Conservation (phyloP, 176 grass and related monocot genomes). For the Aegilops bicornis region DNA sequence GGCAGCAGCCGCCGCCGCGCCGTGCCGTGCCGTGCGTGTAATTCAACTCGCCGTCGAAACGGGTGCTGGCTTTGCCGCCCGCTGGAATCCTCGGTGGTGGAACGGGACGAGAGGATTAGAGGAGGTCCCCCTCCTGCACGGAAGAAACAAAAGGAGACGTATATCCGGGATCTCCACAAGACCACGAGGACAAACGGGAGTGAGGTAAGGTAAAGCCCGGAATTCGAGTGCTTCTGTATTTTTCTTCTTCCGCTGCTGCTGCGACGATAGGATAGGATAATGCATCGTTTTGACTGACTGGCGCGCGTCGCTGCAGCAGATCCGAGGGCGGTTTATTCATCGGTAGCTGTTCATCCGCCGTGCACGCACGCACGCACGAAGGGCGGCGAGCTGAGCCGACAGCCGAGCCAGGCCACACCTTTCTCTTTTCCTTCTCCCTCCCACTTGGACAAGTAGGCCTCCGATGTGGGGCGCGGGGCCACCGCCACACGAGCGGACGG, state of each 20-base stretch:
- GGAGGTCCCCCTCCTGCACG: background rate
- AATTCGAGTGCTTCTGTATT: background rate
- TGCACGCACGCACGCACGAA: background rate
- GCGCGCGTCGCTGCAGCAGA: background rate
- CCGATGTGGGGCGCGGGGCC: no score
- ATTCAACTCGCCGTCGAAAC: background rate
- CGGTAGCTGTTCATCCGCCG: slow-evolving; percentile 5
- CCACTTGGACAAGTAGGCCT: slow-evolving; percentile 11
- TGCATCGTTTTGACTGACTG: background rate
- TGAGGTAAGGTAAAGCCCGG: background rate
- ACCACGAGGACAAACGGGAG: no score
- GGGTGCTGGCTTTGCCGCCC: background rate
- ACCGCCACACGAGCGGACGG: background rate
- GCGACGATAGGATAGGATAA: background rate
- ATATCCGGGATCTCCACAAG: background rate
- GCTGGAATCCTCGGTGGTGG: background rate
- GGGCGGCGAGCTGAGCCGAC: background rate
- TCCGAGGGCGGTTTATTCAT: background rate
- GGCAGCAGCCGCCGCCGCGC: background rate
- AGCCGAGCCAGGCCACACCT: slow-evolving; percentile 11
- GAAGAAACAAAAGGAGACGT: background rate
- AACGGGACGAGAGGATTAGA: background rate
- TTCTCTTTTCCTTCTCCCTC: background rate
- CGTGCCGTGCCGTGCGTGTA: background rate
- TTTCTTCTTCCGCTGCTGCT: no score